Conservation (phyloP, 164 flowering plant genomes). For the Kalanchoe fedtschenkoi region DNA sequence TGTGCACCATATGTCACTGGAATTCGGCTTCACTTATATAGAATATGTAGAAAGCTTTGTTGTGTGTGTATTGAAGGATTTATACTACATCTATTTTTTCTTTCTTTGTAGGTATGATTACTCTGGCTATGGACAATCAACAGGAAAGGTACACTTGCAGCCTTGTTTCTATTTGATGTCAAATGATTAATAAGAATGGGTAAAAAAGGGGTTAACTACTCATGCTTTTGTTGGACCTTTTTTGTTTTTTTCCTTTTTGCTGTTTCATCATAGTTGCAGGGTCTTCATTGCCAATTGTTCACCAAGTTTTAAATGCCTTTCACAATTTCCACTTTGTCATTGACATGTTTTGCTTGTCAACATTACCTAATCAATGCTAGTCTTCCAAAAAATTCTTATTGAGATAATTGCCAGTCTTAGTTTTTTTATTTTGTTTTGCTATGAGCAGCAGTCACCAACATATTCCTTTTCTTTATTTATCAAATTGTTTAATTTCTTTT, state of each 20-base stretch:
- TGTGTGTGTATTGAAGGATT: not conserved
- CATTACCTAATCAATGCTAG: not conserved
- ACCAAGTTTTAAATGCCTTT: not conserved
- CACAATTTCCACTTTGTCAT: not conserved
- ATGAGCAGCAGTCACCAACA: not conserved
- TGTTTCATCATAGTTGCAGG: not conserved
- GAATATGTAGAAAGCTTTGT: not conserved
- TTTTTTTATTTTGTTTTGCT: not conserved
- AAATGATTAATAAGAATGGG: not conserved
- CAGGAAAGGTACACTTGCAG: slow-evolving; percentile 7
- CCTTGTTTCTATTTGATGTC: not conserved
- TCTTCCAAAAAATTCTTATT: not conserved
- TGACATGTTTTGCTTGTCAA: not conserved
- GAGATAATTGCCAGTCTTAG: not conserved
- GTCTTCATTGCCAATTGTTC: not conserved
- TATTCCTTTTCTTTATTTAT: not conserved
- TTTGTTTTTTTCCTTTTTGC: not conserved
- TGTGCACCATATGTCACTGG: not conserved
- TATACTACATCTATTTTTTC: not conserved
- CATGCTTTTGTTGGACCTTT: not conserved
- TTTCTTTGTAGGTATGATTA: slow-evolving; percentile 10
- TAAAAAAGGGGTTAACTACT: not conserved
- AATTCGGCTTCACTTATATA: not conserved
- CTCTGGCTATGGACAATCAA: slow-evolving; percentile 14
- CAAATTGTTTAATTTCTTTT: not conserved